phyloP scores from a whole-genome alignment of 768 basidiomycete genomes.

The Xanthoconium stramineum region DNA sequence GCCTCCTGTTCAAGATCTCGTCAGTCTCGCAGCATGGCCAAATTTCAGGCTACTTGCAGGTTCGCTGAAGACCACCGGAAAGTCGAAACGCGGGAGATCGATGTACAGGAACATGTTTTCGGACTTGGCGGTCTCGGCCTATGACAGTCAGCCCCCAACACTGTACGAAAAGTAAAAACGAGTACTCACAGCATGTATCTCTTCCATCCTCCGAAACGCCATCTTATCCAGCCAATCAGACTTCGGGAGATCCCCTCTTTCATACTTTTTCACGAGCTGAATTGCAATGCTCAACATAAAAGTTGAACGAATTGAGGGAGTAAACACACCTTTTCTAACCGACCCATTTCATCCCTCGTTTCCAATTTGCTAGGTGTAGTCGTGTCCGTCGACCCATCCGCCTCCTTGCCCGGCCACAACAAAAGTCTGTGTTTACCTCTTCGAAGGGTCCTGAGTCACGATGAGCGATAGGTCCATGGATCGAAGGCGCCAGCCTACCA shows the following conservation, averaged over 20 bases:
- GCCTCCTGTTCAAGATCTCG: slow-evolving; percentile 35
- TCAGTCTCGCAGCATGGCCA: not conserved
- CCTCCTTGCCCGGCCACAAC: slow-evolving; percentile 80
- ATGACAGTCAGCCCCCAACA: not conserved
- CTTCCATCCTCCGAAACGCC: slow-evolving; percentile 92
- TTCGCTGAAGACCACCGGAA: slow-evolving; percentile 94
- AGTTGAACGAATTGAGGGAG: not conserved
- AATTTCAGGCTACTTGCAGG: slow-evolving; percentile 46
- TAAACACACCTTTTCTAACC: slow-evolving; percentile 76
- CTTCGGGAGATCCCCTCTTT: slow-evolving; percentile 88
- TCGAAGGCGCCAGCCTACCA: slow-evolving; percentile 46
- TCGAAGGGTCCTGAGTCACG: slow-evolving; percentile 65
- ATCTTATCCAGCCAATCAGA: slow-evolving; percentile 95
- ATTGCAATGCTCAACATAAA: not conserved
- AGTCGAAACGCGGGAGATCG: slow-evolving; percentile 94
- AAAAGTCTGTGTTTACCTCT: slow-evolving; percentile 88
- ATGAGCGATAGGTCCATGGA: not conserved
- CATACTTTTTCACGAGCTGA: slow-evolving; percentile 92
- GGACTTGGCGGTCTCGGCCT: slow-evolving; percentile 91
- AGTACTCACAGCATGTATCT: slow-evolving; percentile 78
- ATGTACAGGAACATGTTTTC: slow-evolving; percentile 95
- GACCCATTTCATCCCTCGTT: slow-evolving; percentile 87
- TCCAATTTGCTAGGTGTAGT: slow-evolving; percentile 86
- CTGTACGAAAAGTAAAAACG: not conserved
- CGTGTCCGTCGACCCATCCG: slow-evolving; percentile 79